Percentiles rank a stretch among this genome's conserved stretches.
These are phyloP conservation scores for Fusarium secorum DNA, from an alignment of 2,329 filamentous ascomycete genomes.

Conservation along the genomic window DNA sequence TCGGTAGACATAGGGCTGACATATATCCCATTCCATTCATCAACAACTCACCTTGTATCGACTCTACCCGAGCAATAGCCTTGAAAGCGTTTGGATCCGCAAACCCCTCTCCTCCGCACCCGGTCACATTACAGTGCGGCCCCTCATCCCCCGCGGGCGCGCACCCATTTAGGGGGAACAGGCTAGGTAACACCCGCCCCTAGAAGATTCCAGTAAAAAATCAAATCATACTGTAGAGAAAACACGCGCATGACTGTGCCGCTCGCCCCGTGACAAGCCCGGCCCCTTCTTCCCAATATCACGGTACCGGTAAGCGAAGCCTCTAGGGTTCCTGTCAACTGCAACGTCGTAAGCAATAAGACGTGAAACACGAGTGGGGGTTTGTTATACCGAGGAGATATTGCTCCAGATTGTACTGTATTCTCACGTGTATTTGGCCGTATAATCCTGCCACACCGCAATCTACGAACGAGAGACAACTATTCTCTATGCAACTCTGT, in stretches of 20 bases:
- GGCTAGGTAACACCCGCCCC: not conserved
- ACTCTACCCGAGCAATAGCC: not conserved
- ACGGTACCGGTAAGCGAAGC: not conserved
- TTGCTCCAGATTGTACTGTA: not conserved
- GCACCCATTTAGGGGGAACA: not conserved
- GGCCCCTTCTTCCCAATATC: not conserved
- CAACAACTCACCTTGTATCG: not conserved
- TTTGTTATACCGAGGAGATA: not conserved
- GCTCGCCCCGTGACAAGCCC: not conserved
- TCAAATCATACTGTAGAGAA: not conserved
- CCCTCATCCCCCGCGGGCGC: not conserved
- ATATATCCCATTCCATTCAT: not conserved
- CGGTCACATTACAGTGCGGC: not conserved
- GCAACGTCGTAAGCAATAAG: not conserved
- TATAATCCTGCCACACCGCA: not conserved
- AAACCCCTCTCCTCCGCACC: not conserved
- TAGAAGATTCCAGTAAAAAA: not conserved
- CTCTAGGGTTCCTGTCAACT: not conserved
- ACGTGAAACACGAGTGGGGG: not conserved
- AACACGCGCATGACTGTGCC: not conserved
- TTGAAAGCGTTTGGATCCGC: not conserved
- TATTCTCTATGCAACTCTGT: not conserved
- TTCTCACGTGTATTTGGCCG: not conserved
- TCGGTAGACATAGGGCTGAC: not conserved
- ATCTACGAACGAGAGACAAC: not conserved